Conservation (phyloP, 2,329 filamentous ascomycete genomes). For the Alternaria arbusti region DNA sequence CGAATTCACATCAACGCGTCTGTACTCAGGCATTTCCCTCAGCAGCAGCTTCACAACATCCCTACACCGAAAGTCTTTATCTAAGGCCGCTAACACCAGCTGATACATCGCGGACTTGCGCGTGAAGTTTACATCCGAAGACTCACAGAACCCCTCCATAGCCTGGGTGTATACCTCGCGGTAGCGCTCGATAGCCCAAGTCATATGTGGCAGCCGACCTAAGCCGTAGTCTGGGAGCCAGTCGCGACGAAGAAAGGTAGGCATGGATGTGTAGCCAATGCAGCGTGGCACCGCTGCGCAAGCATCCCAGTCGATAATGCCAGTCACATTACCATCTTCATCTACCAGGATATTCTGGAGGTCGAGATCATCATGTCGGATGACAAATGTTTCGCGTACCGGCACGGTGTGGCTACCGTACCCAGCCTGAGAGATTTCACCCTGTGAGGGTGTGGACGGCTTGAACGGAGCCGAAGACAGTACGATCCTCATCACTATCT, state of each 20-base stretch:
- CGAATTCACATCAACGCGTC: not conserved
- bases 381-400: constrained; percentile 21
- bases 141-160: constrained; percentile 6
- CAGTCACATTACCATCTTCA: constrained; percentile 21
- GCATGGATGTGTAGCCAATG: constrained; percentile 17
- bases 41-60: constrained; percentile 8
- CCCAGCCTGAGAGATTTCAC: not conserved
- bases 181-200: constrained; percentile 14
- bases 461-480: not conserved
- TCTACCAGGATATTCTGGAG: constrained; percentile 33
- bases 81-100: constrained; percentile 2
- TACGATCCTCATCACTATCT: not conserved
- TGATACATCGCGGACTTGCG: constrained; percentile 16
- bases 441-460: not conserved
- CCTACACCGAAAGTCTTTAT: not conserved
- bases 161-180: constrained; percentile 19
- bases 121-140: constrained; percentile 17
- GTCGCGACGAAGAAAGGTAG: constrained; percentile 18
- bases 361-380: constrained; percentile 31
- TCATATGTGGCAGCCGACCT: not conserved
- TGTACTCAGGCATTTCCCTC: constrained; percentile 7
- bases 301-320: constrained; percentile 32
- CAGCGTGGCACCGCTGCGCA: constrained; percentile 18
- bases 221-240: constrained; percentile 5
- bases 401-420: not conserved